Evolutionary conservation across 2,329 filamentous ascomycete species (phyloP).

Genomic region (Arthroderma sp.): DNA sequence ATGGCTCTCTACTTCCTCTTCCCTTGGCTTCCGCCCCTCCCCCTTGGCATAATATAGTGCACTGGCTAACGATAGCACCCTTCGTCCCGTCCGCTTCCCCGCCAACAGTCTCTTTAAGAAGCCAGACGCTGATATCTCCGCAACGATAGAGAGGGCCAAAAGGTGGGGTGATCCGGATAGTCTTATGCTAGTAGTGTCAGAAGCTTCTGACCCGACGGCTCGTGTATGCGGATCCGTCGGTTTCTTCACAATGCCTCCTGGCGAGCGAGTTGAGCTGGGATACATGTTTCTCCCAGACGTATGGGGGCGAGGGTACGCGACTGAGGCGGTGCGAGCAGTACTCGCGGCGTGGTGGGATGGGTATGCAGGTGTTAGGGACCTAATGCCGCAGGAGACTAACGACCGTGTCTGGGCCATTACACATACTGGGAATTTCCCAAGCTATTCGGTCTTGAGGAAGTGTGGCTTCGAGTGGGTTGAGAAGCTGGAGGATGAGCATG

Average conservation of each 20-base stretch:
- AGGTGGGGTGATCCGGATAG: slow-evolving; percentile 3
- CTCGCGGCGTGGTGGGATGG: slow-evolving; percentile 9
- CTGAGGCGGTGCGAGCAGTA: slow-evolving; percentile 6
- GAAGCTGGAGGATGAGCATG: slow-evolving; percentile 7
- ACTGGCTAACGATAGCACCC: neutral
- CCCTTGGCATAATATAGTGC: too few relatives aligned
- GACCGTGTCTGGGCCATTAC: neutral
- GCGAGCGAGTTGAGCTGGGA: slow-evolving; percentile 4
- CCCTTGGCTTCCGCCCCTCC: too few relatives aligned
- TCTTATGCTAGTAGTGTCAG: neutral
- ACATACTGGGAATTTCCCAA: slow-evolving; percentile 1
- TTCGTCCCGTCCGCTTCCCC: neutral
- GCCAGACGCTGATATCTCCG: slow-evolving; percentile 5
- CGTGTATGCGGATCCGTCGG: slow-evolving; percentile 1
- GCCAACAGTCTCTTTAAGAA: slow-evolving; percentile 2
- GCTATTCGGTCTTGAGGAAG: slow-evolving; percentile 6
- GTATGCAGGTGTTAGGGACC: neutral
- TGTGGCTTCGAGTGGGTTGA: slow-evolving; percentile 5
- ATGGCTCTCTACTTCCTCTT: neutral
- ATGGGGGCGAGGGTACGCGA: slow-evolving; percentile 11
- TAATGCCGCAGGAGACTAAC: slow-evolving; percentile 1
- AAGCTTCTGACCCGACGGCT: neutral
- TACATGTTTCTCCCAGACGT: slow-evolving; percentile 8
- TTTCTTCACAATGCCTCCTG: neutral
- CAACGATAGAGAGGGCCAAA: slow-evolving; percentile 2